Evolutionary conservation across 1,139 yeast genomes (phyloP).

Genomic region (Debaryomyces psychrophilus): DNA sequence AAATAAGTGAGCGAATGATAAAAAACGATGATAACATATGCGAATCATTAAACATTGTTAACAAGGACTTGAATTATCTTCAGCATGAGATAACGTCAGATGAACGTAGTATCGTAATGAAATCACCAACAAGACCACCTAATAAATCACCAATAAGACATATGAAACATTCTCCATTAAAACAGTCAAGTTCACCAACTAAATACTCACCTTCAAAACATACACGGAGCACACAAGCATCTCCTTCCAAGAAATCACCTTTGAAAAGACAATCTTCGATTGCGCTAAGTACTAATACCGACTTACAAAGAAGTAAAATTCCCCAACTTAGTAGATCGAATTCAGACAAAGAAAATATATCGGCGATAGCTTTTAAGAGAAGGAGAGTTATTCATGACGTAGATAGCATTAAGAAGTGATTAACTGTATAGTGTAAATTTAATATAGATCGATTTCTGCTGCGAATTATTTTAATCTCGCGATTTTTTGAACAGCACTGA

Average conservation of each 20-base stretch:
- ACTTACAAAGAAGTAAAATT: slow-evolving; percentile 12
- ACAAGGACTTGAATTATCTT: slow-evolving; percentile 1
- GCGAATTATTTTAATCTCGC: not conserved
- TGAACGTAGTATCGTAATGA: not conserved
- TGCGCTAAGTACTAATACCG: slow-evolving; percentile 5
- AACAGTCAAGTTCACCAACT: slow-evolving; percentile 1
- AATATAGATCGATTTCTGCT: not conserved
- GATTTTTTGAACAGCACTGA: slow-evolving; percentile 10
- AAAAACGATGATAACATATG: slow-evolving; percentile 1
- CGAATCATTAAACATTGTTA: slow-evolving; percentile 2
- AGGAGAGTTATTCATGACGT: slow-evolving; percentile 18
- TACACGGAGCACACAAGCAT: slow-evolving; percentile 1
- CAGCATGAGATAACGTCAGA: slow-evolving; percentile 1
- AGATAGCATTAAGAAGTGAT: slow-evolving; percentile 11
- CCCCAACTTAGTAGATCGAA: slow-evolving; percentile 15
- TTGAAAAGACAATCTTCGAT: slow-evolving; percentile 11
- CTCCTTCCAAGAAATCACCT: slow-evolving; percentile 8
- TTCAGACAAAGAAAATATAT: slow-evolving; percentile 13
- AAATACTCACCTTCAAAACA: slow-evolving; percentile 3
- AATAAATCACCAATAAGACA: not conserved
- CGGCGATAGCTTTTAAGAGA: slow-evolving; percentile 17
- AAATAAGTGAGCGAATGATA: not conserved
- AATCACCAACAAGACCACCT: slow-evolving; percentile 3
- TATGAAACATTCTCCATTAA: slow-evolving; percentile 2
- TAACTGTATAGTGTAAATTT: slow-evolving; percentile 7